Conservation (phyloP, 2,329 filamentous ascomycete species). For the Aspergillus sp. region DNA sequence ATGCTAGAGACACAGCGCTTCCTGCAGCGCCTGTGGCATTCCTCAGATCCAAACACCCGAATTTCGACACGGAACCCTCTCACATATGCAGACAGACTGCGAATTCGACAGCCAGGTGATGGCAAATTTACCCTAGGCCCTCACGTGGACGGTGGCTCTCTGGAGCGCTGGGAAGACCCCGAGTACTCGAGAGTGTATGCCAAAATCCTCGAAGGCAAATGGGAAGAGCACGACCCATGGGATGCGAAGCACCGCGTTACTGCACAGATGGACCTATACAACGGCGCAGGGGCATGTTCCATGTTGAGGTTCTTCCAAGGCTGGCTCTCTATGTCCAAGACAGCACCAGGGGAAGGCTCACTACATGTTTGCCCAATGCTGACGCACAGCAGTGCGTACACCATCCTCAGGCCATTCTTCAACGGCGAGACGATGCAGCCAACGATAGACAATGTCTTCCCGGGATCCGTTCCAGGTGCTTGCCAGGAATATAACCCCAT, state of each 20-base stretch:
- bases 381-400: slow-evolving; percentile 73
- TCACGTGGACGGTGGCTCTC: slow-evolving; percentile 71
- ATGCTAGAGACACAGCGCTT: slow-evolving; percentile 61
- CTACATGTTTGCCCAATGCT: slow-evolving; percentile 79
- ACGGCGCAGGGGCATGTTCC: slow-evolving; percentile 76
- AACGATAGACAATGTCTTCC: slow-evolving; percentile 52
- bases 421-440: slow-evolving; percentile 49
- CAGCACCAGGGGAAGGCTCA: slow-evolving; percentile 73
- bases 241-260: slow-evolving; percentile 68
- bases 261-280: slow-evolving; percentile 73
- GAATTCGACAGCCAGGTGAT: slow-evolving; percentile 72
- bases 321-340: slow-evolving; percentile 76
- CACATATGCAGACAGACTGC: slow-evolving; percentile 69
- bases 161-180: slow-evolving; percentile 71
- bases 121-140: slow-evolving; percentile 69
- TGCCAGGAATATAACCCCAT: slow-evolving; percentile 66
- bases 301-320: slow-evolving; percentile 90
- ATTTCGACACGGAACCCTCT: slow-evolving; percentile 60
- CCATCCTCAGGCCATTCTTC: slow-evolving; percentile 83
- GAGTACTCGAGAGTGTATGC: slow-evolving; percentile 75
- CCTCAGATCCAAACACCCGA: slow-evolving; percentile 47
- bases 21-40: slow-evolving; percentile 66
- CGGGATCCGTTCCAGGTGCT: slow-evolving; percentile 67
- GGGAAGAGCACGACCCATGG: slow-evolving; percentile 82
- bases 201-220: slow-evolving; percentile 68